Conservation (phyloP, 2,329 filamentous ascomycete species). For the Phialemoniopsis sp. region DNA sequence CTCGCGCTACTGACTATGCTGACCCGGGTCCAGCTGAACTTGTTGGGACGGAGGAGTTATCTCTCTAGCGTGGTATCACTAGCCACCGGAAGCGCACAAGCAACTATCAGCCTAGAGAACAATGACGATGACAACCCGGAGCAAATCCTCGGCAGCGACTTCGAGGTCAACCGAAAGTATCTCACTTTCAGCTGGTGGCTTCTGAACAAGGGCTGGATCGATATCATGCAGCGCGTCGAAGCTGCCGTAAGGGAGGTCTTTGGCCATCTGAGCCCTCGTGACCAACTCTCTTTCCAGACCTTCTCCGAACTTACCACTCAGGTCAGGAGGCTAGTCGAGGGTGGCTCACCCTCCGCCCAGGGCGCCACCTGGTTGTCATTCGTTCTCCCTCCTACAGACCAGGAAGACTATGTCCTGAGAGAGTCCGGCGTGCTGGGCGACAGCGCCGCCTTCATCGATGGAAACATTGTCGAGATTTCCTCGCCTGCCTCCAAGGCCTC, state of each 20-base stretch:
- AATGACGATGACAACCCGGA: slow-evolving; percentile 84
- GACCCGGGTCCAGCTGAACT: slow-evolving; percentile 93
- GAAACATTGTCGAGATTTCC: slow-evolving; percentile 1
- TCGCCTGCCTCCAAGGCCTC: slow-evolving; percentile 44
- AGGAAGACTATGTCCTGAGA: slow-evolving; percentile 79
- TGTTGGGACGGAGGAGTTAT: slow-evolving; percentile 91
- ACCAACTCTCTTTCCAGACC: slow-evolving; percentile 77
- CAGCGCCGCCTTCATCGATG: slow-evolving; percentile 23
- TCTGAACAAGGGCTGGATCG: slow-evolving; percentile 82
- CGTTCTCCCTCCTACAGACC: slow-evolving; percentile 72
- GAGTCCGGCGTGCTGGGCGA: slow-evolving; percentile 75
- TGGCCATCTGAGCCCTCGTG: slow-evolving; percentile 80
- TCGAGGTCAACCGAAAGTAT: slow-evolving; percentile 92
- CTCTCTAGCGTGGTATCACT: slow-evolving; percentile 92
- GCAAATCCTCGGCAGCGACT: slow-evolving; percentile 84
- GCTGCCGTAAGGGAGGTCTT: slow-evolving; percentile 86
- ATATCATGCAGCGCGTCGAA: slow-evolving; percentile 77
- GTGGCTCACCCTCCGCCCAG: slow-evolving; percentile 36
- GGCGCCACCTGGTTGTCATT: slow-evolving; percentile 68
- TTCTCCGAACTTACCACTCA: slow-evolving; percentile 78
- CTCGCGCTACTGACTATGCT: slow-evolving; percentile 85
- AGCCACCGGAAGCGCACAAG: slow-evolving; percentile 68
- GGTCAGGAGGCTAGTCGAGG: slow-evolving; percentile 82
- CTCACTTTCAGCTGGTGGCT: slow-evolving; percentile 98
- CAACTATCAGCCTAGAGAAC: slow-evolving; percentile 86